These are phyloP conservation scores for Venturia oleaginea DNA, from an alignment of 2,329 filamentous ascomycete genomes.

Conservation along the genomic window DNA sequence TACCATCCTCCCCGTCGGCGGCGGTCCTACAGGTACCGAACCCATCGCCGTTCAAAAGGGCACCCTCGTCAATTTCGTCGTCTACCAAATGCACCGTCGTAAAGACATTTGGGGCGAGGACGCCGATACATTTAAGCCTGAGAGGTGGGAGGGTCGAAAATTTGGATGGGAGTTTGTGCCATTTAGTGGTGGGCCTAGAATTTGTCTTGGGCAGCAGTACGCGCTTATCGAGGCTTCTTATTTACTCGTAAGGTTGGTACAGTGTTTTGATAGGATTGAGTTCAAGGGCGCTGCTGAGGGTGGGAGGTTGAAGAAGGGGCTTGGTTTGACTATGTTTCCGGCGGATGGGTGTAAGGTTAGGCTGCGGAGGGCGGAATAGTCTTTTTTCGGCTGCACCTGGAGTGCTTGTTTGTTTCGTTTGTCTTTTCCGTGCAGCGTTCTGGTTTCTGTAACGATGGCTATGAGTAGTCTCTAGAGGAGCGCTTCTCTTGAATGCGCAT, in stretches of 20 bases:
- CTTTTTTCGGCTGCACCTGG: neutral
- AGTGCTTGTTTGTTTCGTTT: neutral
- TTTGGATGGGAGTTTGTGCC: conserved; percentile 16
- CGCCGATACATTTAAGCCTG: conserved; percentile 27
- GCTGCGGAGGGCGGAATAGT: conserved; percentile 7
- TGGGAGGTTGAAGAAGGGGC: conserved; percentile 12
- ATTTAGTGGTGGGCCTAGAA: conserved; percentile 18
- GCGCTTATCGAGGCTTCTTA: conserved; percentile 21
- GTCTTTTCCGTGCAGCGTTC: neutral
- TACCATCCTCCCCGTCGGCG: conserved; percentile 24
- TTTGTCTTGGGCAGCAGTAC: conserved; percentile 22
- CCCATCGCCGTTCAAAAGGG: conserved; percentile 25
- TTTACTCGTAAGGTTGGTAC: conserved; percentile 20
- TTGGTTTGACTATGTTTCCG: conserved; percentile 14
- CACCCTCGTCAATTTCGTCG: conserved; percentile 19
- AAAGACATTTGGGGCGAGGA: conserved; percentile 30
- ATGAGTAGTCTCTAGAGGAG: neutral
- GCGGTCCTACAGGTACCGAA: conserved; percentile 20
- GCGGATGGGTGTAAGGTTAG: conserved; percentile 11
- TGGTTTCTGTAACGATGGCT: neutral
- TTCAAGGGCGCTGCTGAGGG: neutral
- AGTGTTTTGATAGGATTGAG: conserved; percentile 18
- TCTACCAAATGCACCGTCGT: conserved; percentile 27
- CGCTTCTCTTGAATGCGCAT: neutral
- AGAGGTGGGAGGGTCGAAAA: conserved; percentile 23